Evolutionary conservation across 805 yeast species (phyloP).

Genomic region (Candida hungchunana): DNA sequence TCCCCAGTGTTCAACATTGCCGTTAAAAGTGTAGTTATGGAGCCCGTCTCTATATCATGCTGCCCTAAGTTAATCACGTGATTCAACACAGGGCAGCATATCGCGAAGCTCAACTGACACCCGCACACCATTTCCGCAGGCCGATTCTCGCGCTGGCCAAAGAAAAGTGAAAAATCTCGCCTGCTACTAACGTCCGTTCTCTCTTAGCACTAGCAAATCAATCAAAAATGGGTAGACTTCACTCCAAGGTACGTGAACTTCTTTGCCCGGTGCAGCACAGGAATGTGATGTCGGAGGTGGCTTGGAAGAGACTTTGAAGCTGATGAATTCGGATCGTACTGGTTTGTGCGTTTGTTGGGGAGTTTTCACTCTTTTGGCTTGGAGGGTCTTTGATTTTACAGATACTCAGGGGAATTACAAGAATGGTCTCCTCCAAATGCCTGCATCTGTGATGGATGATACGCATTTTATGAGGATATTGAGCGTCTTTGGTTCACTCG

Average conservation of each 20-base stretch:
- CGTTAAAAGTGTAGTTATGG: no score
- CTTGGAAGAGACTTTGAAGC: constrained; percentile 17
- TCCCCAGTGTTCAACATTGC: no score
- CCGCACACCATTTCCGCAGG: constrained; percentile 7
- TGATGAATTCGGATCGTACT: constrained; percentile 27
- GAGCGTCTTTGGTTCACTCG: constrained; percentile 6
- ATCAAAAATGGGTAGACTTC: constrained; percentile 98
- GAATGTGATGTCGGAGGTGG: no score
- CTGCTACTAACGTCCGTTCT: constrained; percentile 9
- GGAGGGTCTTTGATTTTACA: no score
- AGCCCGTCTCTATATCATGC: no score
- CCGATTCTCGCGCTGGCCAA: neutral
- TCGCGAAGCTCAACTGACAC: constrained; percentile 3
- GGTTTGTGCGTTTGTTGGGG: constrained; percentile 16
- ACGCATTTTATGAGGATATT: constrained; percentile 5
- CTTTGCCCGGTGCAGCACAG: no score
- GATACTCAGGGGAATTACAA: constrained; percentile 2
- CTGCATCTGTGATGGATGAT: neutral
- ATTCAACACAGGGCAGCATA: no score
- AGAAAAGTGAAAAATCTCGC: constrained; percentile 12
- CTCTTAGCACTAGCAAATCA: constrained; percentile 30
- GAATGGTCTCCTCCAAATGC: constrained; percentile 10
- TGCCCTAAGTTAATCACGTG: neutral
- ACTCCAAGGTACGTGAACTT: constrained; percentile 80
- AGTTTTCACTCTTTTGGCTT: no score